Percentiles rank a stretch among this genome's conserved stretches.
Conservation (phyloP, 1,139 yeast genomes). For the Pichia kudriavzevii region DNA sequence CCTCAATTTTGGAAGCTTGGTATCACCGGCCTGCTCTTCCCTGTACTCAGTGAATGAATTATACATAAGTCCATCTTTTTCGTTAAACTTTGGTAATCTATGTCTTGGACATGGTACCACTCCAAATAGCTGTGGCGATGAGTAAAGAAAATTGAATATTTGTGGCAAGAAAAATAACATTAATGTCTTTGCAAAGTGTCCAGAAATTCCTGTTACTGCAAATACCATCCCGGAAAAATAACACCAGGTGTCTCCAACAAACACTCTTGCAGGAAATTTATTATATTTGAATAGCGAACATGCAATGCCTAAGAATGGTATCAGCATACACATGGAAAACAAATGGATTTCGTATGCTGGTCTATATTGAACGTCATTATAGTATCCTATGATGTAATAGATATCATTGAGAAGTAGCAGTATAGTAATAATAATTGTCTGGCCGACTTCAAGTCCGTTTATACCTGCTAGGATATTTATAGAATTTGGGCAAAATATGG, state of each 20-base stretch:
- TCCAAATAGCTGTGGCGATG: slow-evolving; percentile 82
- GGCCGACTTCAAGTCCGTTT: slow-evolving; percentile 95
- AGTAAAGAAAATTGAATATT: slow-evolving; percentile 78
- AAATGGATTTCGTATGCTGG: slow-evolving; percentile 74
- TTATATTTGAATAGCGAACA: slow-evolving; percentile 68
- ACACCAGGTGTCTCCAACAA: slow-evolving; percentile 97
- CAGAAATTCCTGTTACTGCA: slow-evolving; percentile 92
- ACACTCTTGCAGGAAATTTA: slow-evolving; percentile 86
- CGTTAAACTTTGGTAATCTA: slow-evolving; percentile 73
- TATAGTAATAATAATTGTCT: slow-evolving; percentile 68
- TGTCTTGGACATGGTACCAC: slow-evolving; percentile 94
- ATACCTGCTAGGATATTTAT: slow-evolving; percentile 94
- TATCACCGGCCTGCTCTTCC: slow-evolving; percentile 16
- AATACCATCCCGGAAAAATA: slow-evolving; percentile 98
- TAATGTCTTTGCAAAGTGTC: slow-evolving; percentile 92
- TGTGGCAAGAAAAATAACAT: slow-evolving; percentile 83
- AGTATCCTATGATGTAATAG: slow-evolving; percentile 39
- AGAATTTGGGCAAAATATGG: slow-evolving; percentile 94
- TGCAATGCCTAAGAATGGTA: slow-evolving; percentile 86
- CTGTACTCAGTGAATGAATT: slow-evolving; percentile 55
- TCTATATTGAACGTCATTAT: slow-evolving; percentile 29
- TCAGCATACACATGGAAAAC: slow-evolving; percentile 66
- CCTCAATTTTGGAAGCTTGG: slow-evolving; percentile 23
- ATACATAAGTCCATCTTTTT: slow-evolving; percentile 60
- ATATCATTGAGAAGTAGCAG: slow-evolving; percentile 70